Base-by-base conservation (phyloP, 306 rosid genomes). In the Quercus suber region DNA sequence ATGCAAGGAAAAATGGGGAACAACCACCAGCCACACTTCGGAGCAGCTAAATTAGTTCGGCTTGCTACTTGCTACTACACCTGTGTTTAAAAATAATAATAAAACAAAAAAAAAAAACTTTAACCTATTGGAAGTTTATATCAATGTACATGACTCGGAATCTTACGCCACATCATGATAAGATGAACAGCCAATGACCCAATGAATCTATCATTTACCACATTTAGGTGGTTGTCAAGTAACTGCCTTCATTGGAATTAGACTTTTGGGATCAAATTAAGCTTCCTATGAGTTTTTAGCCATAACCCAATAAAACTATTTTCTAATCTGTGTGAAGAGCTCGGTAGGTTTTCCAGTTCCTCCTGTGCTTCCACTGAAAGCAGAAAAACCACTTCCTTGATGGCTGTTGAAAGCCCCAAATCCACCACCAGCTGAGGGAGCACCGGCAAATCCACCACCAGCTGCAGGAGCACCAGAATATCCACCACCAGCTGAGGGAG, bases 291-390 rank as follows among this genome's bases (percentile, higher is more conserved):
- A 15, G 43, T 37, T 27, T 64, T 17, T 64, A 64, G 31, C 43
- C 37, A 49, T 31, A 28, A 15, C 35, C 28, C 45, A 23, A 13
- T 17, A 27, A 37, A 49, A 75, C 85, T 91, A 95, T 85, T 89
- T 95, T 81, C 98, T 89, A 79, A 95, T 95, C 82, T 89, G 97
- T 73, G 97, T 92, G 88, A 95, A 92, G 64, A 92, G 81, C 84
- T 90, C 90, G 15, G 92, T 85, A 74, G 95, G 97, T 83, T 89
- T 92, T 69, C 83, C 90, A 71, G 77, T 78, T 75, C 83, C 90
- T 64, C 89, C 97, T 23, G 77, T 20, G 82, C 37, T 83, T 25
- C 82, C 31, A 27, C 89, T 76, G 67, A 85, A 89, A 55, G 83
- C 87, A 69, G 90, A 56, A 84, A 91, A 94, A 61, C 91, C 93